Evolutionary conservation across 306 rosid genomes (phyloP).

Genomic region (Oxytropis ochrocephala): DNA sequence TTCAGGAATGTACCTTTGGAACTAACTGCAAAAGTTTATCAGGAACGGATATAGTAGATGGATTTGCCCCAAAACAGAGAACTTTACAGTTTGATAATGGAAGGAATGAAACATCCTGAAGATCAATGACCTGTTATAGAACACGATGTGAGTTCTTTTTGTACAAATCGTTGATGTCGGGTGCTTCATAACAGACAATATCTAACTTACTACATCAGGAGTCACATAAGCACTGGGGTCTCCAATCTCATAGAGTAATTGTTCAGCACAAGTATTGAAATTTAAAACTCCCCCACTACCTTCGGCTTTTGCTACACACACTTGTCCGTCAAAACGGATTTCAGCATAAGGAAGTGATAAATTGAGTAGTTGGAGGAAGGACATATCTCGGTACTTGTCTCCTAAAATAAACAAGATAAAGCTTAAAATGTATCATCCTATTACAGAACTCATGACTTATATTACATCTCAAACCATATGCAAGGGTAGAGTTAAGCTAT

Average conservation of each 20-base stretch:
- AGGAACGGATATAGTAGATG: slow-evolving; percentile 56
- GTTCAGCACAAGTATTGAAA: slow-evolving; percentile 82
- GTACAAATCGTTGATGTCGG: neutral
- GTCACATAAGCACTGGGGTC: slow-evolving; percentile 86
- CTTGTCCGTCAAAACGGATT: slow-evolving; percentile 62
- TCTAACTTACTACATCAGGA: slow-evolving; percentile 78
- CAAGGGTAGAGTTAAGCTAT: slow-evolving; percentile 4
- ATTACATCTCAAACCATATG: slow-evolving; percentile 1
- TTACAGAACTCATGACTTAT: neutral
- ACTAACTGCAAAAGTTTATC: slow-evolving; percentile 71
- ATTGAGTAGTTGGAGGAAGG: slow-evolving; percentile 56
- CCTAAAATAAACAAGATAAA: slow-evolving; percentile 37
- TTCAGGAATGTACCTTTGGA: slow-evolving; percentile 57
- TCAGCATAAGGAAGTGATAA: slow-evolving; percentile 91
- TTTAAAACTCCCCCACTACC: slow-evolving; percentile 76
- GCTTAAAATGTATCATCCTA: neutral
- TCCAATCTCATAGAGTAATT: slow-evolving; percentile 86
- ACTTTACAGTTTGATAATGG: slow-evolving; percentile 61
- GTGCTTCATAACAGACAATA: slow-evolving; percentile 6
- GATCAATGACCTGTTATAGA: slow-evolving; percentile 59
- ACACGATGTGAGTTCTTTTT: slow-evolving; percentile 9
- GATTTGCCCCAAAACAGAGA: slow-evolving; percentile 64
- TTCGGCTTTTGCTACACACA: slow-evolving; percentile 76
- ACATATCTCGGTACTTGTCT: slow-evolving; percentile 67
- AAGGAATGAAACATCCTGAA: slow-evolving; percentile 63